These are phyloP conservation scores for Parsonsia alboflavescens DNA, from an alignment of 257 asterid species.

Conservation along the genomic window DNA sequence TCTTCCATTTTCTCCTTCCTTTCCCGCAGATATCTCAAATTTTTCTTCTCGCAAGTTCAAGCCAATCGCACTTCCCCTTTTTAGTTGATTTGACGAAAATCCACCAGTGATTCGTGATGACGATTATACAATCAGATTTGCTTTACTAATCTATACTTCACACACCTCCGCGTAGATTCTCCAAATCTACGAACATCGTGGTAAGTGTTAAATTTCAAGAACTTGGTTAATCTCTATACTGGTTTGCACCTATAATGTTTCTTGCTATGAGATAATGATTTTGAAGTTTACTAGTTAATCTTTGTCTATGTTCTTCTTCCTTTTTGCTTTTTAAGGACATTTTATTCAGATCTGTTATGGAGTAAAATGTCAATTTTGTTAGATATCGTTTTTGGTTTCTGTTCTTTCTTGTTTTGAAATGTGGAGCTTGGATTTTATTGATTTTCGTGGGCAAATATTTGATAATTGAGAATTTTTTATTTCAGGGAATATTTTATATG, in stretches of 20 bases:
- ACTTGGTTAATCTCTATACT: not conserved
- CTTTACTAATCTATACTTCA: not conserved
- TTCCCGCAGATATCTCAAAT: not conserved
- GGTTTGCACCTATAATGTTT: not conserved
- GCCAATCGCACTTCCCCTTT: not conserved
- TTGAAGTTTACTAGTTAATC: not conserved
- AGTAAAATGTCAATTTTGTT: not conserved
- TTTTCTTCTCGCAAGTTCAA: not conserved
- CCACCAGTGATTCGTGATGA: not conserved
- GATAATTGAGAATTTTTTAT: constrained; percentile 1
- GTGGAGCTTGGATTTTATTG: not conserved
- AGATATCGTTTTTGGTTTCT: not conserved
- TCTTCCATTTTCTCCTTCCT: not conserved
- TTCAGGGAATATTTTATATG: constrained; percentile 2
- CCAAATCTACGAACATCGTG: not conserved
- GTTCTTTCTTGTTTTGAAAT: not conserved
- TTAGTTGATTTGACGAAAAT: not conserved
- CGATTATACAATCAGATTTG: not conserved
- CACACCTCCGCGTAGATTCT: not conserved
- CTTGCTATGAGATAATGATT: not conserved
- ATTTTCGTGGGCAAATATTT: not conserved
- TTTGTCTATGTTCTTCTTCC: not conserved
- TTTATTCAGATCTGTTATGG: not conserved
- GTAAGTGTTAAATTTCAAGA: not conserved
- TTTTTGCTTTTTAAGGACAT: no score